Conservation (phyloP, 306 rosid species). For the Citrullus mucosospermus region DNA sequence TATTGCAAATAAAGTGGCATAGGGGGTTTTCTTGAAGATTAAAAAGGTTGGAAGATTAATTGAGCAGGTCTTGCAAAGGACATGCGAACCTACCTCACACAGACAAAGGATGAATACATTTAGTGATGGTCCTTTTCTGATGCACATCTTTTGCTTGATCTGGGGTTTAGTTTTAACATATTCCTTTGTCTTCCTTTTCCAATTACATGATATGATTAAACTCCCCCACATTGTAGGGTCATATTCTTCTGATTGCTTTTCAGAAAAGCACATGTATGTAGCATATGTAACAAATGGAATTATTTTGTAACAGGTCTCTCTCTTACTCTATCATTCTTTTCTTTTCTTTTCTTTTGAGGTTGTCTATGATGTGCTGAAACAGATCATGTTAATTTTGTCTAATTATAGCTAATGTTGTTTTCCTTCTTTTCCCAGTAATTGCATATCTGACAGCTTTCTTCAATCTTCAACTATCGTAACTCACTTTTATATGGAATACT, state of each 20-base stretch:
- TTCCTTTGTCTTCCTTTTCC: neutral
- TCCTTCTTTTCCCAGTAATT: neutral
- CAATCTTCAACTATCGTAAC: neutral
- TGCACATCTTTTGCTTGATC: neutral
- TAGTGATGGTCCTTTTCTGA: neutral
- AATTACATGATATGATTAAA: neutral
- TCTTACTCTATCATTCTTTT: neutral
- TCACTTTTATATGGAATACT: neutral
- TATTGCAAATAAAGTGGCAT: neutral
- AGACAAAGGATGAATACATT: neutral
- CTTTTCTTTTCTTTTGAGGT: slow-evolving; percentile 6
- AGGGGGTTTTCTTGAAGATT: neutral
- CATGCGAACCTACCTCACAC: neutral
- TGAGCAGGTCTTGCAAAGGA: neutral
- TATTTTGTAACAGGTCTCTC: neutral
- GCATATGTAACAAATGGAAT: neutral
- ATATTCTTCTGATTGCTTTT: slow-evolving; percentile 6
- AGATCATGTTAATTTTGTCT: neutral
- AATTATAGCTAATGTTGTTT: neutral
- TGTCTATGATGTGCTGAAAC: neutral
- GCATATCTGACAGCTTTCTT: neutral
- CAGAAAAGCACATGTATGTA: neutral
- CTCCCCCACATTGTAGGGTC: neutral
- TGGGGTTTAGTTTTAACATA: neutral
- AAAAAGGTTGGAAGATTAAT: neutral